Evolutionary conservation across 2,329 filamentous ascomycete genomes (phyloP), one percentile per base, ranked within the genome.

Genomic region (Teratosphaeria nubilosa): DNA sequence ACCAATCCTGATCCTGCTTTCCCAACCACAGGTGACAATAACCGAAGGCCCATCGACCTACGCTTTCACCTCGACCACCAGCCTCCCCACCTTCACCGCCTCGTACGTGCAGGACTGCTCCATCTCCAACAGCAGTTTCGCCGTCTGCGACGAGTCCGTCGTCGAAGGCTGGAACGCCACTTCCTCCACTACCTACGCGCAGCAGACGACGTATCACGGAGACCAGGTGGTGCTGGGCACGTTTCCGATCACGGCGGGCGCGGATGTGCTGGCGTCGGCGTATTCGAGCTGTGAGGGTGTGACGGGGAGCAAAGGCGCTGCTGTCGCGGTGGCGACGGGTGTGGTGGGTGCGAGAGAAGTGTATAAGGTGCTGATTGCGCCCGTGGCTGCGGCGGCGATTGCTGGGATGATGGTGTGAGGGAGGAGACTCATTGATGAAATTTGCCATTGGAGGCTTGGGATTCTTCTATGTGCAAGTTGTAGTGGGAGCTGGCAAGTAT

Each of bases 351-450:
- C 54, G 14, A 41, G 22, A 14, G 58, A 58, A 11, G 58, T 60
- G 34, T 58, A 55, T 27, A 58, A 60, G 56, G 58, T 60, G 50
- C 52, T 60, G 20, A 56, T 60, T 24, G 58, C 32, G 11, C 58
- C 58, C 11, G 58, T 56, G 54, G 58, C 58, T 30, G 56, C 58
- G 3, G 58, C 53, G 14, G 30, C 53, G 11, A 27, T 56, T 11
- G 54, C 52, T 54, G 58, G 58, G 32, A 41, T 50, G n/a, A 13
- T 56, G 53, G 6, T 53, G 22, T 53, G n/a, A 53, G 25, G 5
- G 4, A 4, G 11, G 34, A 7, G 2, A 2, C 5, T 41, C 14
- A 11, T 16, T n/a, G 34, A 30, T 30, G 32, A 2, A 7, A 34
- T 9, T 14, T 34, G 32, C 2, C 34, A 14, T 41, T 41, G 10